phyloP scores from a whole-genome alignment of 768 basidiomycete genomes.

The Panaeolus papilionaceus region DNA sequence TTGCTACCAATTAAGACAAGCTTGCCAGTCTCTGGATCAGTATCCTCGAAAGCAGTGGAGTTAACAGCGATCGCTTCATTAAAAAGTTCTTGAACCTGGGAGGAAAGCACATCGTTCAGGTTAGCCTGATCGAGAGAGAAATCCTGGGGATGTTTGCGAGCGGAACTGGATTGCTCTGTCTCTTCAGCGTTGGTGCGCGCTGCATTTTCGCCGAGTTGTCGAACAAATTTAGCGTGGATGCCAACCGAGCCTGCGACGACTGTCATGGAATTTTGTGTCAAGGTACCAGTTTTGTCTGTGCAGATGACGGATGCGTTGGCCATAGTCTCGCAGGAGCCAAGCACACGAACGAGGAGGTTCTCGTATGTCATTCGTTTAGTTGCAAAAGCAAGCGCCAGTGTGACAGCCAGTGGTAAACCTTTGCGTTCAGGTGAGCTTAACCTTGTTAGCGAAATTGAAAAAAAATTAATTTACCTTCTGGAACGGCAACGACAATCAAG shows the following conservation, averaged over 20 bases:
- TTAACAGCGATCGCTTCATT: conserved; percentile 91
- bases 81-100: conserved; percentile 66
- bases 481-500: conserved; percentile 58
- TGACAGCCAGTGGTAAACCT: conserved; percentile 95
- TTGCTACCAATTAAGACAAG: conserved; percentile 86
- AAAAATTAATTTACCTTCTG: conserved; percentile 41
- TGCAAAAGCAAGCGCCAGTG: conserved; percentile 94
- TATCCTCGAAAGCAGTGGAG: conserved; percentile 94
- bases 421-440: conserved; percentile 14
- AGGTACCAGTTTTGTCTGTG: conserved; percentile 96
- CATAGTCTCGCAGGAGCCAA: conserved; percentile 99
- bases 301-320: conserved; percentile 96
- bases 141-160: conserved; percentile 64
- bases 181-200: conserved; percentile 76
- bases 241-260: conserved; percentile 97
- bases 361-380: conserved; percentile 98
- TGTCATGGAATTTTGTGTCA: conserved; percentile 95
- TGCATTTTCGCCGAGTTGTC: conserved; percentile 72
- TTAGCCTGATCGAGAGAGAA: conserved; percentile 86
- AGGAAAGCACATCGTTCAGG: conserved; percentile 68
- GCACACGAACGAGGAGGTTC: conserved; percentile 93
- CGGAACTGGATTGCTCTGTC: conserved; percentile 37
- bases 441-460: conserved; percentile 17
- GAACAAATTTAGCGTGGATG: conserved; percentile 93
- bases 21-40: conserved; percentile 63